phyloP scores from a whole-genome alignment of 345 rosid species.

The Citrus glauca region DNA sequence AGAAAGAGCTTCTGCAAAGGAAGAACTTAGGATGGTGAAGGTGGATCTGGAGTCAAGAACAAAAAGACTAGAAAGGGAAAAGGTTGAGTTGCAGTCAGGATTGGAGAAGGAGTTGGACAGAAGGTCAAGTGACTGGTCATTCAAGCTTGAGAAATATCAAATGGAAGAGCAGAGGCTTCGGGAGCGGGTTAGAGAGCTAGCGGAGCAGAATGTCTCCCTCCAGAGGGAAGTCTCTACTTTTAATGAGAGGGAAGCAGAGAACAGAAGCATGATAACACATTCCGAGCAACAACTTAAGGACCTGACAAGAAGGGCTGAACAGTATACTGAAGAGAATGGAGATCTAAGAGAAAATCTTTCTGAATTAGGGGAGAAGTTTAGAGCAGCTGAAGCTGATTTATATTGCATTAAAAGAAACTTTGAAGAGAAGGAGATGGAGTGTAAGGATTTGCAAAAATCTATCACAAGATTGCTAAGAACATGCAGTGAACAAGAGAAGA shows the following conservation, averaged over 20 bases:
- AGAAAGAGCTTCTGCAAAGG: constrained; percentile 64
- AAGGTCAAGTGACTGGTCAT: constrained; percentile 91
- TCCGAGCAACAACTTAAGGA: constrained; percentile 61
- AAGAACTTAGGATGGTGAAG: constrained; percentile 51
- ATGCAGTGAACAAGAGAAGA: constrained; percentile 80
- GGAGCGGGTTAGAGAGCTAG: constrained; percentile 91
- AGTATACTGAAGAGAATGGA: constrained; percentile 46
- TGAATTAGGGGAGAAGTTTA: constrained; percentile 49
- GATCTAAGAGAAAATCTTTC: constrained; percentile 48
- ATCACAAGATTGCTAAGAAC: constrained; percentile 60
- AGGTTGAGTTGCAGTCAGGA: constrained; percentile 66
- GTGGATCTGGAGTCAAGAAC: constrained; percentile 51
- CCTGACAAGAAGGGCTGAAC: constrained; percentile 49
- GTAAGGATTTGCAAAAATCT: constrained; percentile 84
- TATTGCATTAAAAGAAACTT: constrained; percentile 57
- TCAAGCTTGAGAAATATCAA: constrained; percentile 76
- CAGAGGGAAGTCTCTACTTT: constrained; percentile 77
- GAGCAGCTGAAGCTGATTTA: constrained; percentile 46
- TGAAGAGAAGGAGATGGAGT: constrained; percentile 86
- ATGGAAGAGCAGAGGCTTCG: constrained; percentile 89
- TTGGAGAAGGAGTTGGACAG: constrained; percentile 96
- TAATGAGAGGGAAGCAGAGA: constrained; percentile 68
- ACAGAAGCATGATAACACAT: constrained; percentile 45
- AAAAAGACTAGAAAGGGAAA: constrained; percentile 71
- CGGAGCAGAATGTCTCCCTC: constrained; percentile 92